phyloP scores from a whole-genome alignment of 768 basidiomycete species.

The Boletus rufocinnamomeus region DNA sequence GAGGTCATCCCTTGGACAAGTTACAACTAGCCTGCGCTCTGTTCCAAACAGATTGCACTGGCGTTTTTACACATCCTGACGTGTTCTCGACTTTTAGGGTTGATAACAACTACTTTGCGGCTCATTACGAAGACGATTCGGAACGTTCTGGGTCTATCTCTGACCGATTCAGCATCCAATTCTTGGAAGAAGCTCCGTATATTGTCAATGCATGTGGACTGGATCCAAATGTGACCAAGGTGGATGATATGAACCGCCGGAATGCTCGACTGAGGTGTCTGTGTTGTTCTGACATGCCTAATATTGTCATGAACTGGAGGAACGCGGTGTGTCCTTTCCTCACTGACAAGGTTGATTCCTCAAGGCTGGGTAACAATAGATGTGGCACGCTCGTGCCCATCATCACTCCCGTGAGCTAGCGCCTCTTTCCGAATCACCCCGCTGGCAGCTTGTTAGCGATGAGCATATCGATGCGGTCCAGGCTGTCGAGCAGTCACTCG shows the following conservation, averaged over 20 bases:
- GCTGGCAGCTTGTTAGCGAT: slow-evolving; percentile 11
- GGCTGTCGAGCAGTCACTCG: background rate
- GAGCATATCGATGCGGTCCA: background rate
- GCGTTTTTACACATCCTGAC: background rate
- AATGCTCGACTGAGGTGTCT: slow-evolving; percentile 16
- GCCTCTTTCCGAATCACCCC: no score
- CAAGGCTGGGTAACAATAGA: background rate
- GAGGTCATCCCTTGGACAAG: background rate
- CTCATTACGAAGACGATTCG: background rate
- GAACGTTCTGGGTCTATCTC: background rate
- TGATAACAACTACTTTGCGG: no score
- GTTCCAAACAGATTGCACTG: background rate
- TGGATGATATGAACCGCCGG: slow-evolving; percentile 15
- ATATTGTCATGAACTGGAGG: slow-evolving; percentile 7
- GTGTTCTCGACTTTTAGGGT: background rate
- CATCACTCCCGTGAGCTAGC: no score
- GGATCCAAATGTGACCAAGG: slow-evolving; percentile 9
- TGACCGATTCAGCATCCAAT: background rate
- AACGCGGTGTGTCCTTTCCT: slow-evolving; percentile 5
- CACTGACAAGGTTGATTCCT: background rate
- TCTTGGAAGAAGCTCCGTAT: slow-evolving; percentile 9
- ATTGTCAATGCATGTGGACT: slow-evolving; percentile 11
- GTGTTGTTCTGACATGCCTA: background rate
- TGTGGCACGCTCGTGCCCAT: background rate
- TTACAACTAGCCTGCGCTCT: slow-evolving; percentile 12